A percentile compares a stretch with the other conserved stretches of the same genome.
Evolutionary conservation across 1,284 basidiomycete genomes (phyloP).

Genomic region (Rhodotorula sp.): DNA sequence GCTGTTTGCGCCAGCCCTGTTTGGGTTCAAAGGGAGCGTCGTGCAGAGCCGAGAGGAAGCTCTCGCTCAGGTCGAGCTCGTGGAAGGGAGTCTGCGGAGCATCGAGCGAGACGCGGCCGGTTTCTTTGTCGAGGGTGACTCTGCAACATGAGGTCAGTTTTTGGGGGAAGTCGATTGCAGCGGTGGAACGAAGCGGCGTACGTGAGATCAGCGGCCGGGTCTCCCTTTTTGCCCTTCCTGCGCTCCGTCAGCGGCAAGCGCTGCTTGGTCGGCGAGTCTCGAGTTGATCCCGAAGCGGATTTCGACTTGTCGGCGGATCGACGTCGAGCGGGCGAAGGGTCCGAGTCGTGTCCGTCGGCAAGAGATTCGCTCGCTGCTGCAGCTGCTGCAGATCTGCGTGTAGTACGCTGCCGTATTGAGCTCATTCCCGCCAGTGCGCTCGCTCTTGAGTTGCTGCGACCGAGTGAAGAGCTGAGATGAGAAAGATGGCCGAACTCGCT

Average conservation of each 20-base stretch:
- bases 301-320: background rate
- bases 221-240: background rate
- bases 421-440: background rate
- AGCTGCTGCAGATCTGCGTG: background rate
- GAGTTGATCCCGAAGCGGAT: background rate
- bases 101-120: constrained; percentile 28
- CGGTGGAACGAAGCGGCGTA: background rate
- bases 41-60: constrained; percentile 33
- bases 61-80: constrained; percentile 37
- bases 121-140: constrained; percentile 23
- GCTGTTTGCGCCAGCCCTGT: constrained; percentile 17
- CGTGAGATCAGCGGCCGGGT: background rate
- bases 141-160: background rate
- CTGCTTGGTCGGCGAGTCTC: background rate
- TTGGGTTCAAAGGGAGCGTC: constrained; percentile 31
- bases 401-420: constrained; percentile 1
- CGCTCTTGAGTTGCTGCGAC: background rate
- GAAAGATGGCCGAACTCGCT: background rate
- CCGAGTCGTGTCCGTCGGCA: background rate
- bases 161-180: background rate
- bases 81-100: constrained; percentile 32
- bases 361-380: background rate
- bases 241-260: constrained; percentile 21
- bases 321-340: background rate
- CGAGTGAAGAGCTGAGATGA: background rate